These are phyloP conservation scores for Moesziomyces parantarcticus DNA, from an alignment of 1,284 basidiomycete species.

Conservation along the genomic window DNA sequence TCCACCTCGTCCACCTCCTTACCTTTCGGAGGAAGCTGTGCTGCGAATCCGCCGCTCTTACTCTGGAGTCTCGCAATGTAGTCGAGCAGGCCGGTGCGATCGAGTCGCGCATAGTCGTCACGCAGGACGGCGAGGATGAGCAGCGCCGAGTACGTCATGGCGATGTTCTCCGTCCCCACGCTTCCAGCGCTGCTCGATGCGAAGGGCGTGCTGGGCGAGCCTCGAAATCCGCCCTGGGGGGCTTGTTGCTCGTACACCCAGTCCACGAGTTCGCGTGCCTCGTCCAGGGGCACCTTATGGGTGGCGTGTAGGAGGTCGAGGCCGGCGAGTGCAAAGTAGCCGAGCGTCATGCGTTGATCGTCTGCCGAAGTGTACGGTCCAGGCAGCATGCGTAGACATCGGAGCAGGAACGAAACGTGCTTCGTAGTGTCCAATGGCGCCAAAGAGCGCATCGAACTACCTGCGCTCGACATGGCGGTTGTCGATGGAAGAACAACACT, in stretches of 20 bases:
- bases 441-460: no score
- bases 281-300: constrained; percentile 20
- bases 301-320: constrained; percentile 55
- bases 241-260: constrained; percentile 91
- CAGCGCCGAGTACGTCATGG: constrained; percentile 64
- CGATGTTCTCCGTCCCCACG: constrained; percentile 34
- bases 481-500: not conserved
- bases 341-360: constrained; percentile 64
- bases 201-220: constrained; percentile 11
- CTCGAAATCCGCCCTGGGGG: constrained; percentile 57
- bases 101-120: constrained; percentile 53
- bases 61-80: constrained; percentile 48
- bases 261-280: constrained; percentile 63
- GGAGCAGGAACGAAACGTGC: constrained; percentile 58
- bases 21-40: constrained; percentile 72
- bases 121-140: constrained; percentile 54
- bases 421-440: no score
- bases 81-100: constrained; percentile 27
- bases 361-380: constrained; percentile 59
- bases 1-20: constrained; percentile 67
- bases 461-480: not conserved
- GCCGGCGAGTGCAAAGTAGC: constrained; percentile 60
- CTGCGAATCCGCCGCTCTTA: constrained; percentile 64
- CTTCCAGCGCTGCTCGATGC: not conserved
- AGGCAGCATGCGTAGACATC: constrained; percentile 60